Evolutionary conservation across 2,329 filamentous ascomycete species (phyloP), one percentile per base, ranked within the genome.

Genomic region (Chlorencoelia australis): DNA sequence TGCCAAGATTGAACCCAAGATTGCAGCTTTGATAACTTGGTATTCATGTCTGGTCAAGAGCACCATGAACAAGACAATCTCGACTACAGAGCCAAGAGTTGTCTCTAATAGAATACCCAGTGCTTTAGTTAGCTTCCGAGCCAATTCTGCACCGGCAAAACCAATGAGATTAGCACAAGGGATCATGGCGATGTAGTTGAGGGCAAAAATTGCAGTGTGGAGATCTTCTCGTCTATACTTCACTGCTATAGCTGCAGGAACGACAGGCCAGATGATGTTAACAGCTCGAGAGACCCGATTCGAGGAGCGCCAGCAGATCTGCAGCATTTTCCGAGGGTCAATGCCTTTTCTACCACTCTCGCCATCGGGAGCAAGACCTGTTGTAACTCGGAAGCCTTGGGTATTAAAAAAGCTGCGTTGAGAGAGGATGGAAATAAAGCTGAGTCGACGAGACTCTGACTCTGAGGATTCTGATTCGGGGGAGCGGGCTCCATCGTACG

Each of bases 21-120:
- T 88, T 14, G 86, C 85, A 33, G 83, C 82, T 54, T 85, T 76
- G 48, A 93, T 85, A 48, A 91, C 82, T 13, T 71, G 68, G 40
- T 80, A 77, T 55, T 65, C 59, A 33, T 65, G 47, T 21, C 31
- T 25, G 11, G 55, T 56, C 4, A 91, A 67, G 27, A 93, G 62
- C 3, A 88, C 73, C 65, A 89, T 79, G 60, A 93, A 89, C 21
- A 93, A 63, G 31, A 93, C 73, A 39, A 93, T 79, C 54, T 94
- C 85, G 35, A 91, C 83, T 4, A 87, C 63, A 1, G 82, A 83
- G 3, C 81, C 82, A 32, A 87, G 58, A 48, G 71, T 75, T 2
- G 71, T 75, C 51, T 79, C 73, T 9, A 67, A 55, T 39, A 83
- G 56, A 9, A 82, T 69, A 15, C 77, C 79, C 30, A 78, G 59